Conservation (phyloP, 177 flowering plant genomes). For the Vitis hybrid region DNA sequence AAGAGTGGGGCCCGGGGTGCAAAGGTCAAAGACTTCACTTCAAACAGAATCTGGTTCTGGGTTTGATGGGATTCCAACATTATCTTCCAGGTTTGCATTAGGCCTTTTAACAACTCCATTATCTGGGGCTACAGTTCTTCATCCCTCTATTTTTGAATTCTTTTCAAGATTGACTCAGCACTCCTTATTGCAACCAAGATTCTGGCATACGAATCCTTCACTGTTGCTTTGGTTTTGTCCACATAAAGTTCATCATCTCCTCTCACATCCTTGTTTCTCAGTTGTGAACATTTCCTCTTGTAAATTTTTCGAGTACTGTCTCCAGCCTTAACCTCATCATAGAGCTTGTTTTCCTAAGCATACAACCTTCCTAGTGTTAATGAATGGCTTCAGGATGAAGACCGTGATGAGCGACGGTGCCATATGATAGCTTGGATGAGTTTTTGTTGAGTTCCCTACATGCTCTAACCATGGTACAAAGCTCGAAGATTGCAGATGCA, state of each 20-base stretch:
- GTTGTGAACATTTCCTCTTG: constrained; percentile 64
- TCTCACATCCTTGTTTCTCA: constrained; percentile 59
- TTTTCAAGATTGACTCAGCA: constrained; percentile 79
- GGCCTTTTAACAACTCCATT: constrained; percentile 78
- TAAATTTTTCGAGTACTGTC: constrained; percentile 65
- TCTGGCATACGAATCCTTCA: constrained; percentile 78
- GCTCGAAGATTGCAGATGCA: too few species aligned
- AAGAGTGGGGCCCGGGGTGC: too few species aligned
- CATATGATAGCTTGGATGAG: constrained; percentile 73
- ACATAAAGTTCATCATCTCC: constrained; percentile 54
- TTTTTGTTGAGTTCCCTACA: constrained; percentile 83
- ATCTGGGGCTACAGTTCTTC: constrained; percentile 93
- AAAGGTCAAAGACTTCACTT: constrained; percentile 60
- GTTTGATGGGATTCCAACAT: constrained; percentile 88
- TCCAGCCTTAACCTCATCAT: constrained; percentile 96
- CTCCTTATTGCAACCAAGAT: constrained; percentile 79
- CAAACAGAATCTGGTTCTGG: constrained; percentile 70
- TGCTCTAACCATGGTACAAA: background rate
- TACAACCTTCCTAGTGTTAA: constrained; percentile 76
- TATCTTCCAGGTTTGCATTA: constrained; percentile 61
- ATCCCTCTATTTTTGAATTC: constrained; percentile 76
- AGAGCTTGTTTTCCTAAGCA: constrained; percentile 98
- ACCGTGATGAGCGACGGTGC: constrained; percentile 68
- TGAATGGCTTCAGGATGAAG: constrained; percentile 81
- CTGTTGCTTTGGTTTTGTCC: constrained; percentile 80